Conservation (phyloP, 2,329 filamentous ascomycete species). For the Cercospora sojina region DNA sequence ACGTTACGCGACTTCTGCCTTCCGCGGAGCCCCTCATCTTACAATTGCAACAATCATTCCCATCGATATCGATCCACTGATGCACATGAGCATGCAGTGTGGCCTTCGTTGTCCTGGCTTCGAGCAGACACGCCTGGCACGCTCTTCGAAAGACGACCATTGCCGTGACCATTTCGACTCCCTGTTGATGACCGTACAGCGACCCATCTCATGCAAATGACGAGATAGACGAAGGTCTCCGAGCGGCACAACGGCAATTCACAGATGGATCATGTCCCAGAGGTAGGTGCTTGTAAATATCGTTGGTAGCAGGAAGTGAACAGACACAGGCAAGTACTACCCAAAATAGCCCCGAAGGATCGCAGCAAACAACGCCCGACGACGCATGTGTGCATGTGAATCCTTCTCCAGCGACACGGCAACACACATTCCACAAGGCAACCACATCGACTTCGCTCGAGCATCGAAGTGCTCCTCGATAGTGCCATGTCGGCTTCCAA, state of each 20-base stretch:
- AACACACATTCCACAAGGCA: background rate
- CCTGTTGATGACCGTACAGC: background rate
- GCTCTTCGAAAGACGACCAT: background rate
- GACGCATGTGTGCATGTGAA: background rate
- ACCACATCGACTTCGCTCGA: background rate
- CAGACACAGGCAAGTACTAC: background rate
- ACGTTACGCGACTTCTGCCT: constrained; percentile 1
- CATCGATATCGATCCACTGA: no score
- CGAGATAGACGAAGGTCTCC: background rate
- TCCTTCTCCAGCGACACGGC: background rate
- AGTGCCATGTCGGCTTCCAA: constrained; percentile 17
- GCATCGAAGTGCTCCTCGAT: background rate
- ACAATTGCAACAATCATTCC: background rate
- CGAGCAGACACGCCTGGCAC: background rate
- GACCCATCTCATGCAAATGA: background rate
- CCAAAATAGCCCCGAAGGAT: background rate
- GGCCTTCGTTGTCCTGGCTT: background rate
- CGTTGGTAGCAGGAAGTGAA: background rate
- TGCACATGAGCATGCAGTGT: background rate
- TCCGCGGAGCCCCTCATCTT: background rate
- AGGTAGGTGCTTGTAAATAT: background rate
- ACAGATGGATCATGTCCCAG: background rate
- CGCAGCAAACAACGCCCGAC: background rate
- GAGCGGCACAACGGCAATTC: background rate
- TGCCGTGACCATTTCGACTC: background rate